Evolutionary conservation across 139 green algal genomes (phyloP).

Genomic region (Diplosphaera chodatii): DNA sequence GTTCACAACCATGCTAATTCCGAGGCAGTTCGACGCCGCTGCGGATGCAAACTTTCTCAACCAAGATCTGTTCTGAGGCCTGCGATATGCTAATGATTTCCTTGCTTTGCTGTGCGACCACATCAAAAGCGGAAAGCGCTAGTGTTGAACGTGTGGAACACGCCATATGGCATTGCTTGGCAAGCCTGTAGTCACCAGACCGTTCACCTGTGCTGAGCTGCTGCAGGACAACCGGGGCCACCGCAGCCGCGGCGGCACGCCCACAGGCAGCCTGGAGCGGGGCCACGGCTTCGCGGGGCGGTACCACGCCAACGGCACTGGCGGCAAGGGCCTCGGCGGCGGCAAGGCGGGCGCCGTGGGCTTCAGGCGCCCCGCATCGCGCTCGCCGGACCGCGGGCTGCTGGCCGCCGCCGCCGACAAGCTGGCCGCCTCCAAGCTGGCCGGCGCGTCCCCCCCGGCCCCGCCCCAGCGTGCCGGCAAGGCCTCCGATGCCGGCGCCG

Average conservation of each 20-base stretch:
- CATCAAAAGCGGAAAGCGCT: no score
- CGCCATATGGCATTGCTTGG: no score
- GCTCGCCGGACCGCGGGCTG: neutral
- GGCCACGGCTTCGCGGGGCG: neutral
- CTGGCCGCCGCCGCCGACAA: neutral
- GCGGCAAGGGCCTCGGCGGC: neutral
- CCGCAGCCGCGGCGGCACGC: neutral
- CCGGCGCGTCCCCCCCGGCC: no score
- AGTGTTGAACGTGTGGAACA: no score
- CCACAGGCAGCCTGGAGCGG: neutral
- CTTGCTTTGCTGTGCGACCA: no score
- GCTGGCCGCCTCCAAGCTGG: neutral
- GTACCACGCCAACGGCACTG: neutral
- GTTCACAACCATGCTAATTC: constrained; percentile 47
- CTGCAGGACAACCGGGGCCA: neutral
- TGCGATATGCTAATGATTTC: neutral
- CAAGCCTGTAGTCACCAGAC: no score
- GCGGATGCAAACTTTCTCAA: constrained; percentile 33
- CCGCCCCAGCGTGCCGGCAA: no score
- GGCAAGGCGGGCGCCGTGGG: neutral
- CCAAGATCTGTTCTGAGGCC: constrained; percentile 53
- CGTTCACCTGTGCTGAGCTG: no score
- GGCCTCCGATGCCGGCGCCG: no score
- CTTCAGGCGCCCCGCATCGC: neutral
- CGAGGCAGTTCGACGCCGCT: constrained; percentile 15